phyloP scores from a whole-genome alignment of 495 filamentous ascomycete genomes.

The Rhizodiscina lignyota region DNA sequence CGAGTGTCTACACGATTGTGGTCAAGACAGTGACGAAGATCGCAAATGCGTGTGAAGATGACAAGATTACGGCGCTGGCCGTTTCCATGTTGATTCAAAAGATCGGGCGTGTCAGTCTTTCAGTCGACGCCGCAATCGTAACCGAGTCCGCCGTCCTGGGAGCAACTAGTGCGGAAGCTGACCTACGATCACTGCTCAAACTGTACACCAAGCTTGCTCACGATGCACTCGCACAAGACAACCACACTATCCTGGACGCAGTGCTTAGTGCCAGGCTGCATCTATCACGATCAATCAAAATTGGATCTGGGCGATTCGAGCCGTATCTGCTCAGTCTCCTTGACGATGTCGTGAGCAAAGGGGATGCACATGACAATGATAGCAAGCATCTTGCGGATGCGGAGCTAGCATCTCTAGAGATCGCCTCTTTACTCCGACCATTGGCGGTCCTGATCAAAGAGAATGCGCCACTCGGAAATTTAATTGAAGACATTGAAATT shows the following conservation, averaged over 20 bases:
- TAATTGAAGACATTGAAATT: slow-evolving; percentile 26
- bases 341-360: slow-evolving; percentile 77
- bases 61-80: slow-evolving; percentile 86
- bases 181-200: slow-evolving; percentile 73
- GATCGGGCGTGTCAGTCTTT: slow-evolving; percentile 59
- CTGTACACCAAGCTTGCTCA: slow-evolving; percentile 58
- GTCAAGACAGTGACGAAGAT: slow-evolving; percentile 82
- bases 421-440: slow-evolving; percentile 66
- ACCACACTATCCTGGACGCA: slow-evolving; percentile 38
- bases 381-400: slow-evolving; percentile 54
- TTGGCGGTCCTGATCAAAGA: slow-evolving; percentile 57
- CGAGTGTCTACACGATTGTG: slow-evolving; percentile 56
- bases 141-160: slow-evolving; percentile 65
- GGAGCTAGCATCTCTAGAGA: slow-evolving; percentile 66
- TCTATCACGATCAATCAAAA: slow-evolving; percentile 50
- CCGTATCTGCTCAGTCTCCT: slow-evolving; percentile 71
- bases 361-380: slow-evolving; percentile 45
- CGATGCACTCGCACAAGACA: slow-evolving; percentile 50
- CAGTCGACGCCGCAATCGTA: slow-evolving; percentile 69
- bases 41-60: slow-evolving; percentile 61
- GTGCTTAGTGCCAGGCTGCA: slow-evolving; percentile 65
- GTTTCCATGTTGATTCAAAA: slow-evolving; percentile 93
- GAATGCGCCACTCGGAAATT: slow-evolving; percentile 24
- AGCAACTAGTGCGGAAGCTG: slow-evolving; percentile 50
- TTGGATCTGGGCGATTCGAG: slow-evolving; percentile 52